Evolutionary conservation across 2,329 filamentous ascomycete genomes (phyloP).

Genomic region (Neonectria faginata): DNA sequence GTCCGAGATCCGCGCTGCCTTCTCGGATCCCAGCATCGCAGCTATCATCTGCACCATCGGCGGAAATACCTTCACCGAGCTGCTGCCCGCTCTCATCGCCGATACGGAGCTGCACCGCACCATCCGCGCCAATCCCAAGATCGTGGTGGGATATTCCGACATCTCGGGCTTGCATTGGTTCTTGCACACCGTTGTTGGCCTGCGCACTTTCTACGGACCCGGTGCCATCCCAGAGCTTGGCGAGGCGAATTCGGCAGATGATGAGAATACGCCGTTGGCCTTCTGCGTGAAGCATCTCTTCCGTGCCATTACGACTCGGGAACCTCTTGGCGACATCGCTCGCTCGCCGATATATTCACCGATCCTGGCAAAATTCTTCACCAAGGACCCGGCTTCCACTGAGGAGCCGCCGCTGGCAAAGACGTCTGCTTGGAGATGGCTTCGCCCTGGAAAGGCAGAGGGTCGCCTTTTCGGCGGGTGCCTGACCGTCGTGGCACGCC

Average conservation of each 20-base stretch:
- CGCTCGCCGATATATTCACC: conserved; percentile 50
- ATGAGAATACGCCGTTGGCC: conserved; percentile 44
- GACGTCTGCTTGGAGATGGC: conserved; percentile 52
- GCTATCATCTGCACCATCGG: conserved; percentile 56
- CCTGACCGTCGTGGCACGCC: conserved; percentile 54
- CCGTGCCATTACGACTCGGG: conserved; percentile 42
- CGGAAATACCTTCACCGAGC: conserved; percentile 54
- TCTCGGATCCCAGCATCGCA: conserved; percentile 50
- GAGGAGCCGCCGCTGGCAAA: conserved; percentile 46
- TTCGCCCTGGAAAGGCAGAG: conserved; percentile 50
- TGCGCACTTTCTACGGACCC: conserved; percentile 59
- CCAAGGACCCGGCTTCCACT: conserved; percentile 37
- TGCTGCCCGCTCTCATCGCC: conserved; percentile 52
- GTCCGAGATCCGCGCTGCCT: conserved; percentile 53
- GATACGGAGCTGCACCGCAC: conserved; percentile 50
- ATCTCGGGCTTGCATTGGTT: conserved; percentile 58
- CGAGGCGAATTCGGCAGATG: conserved; percentile 38
- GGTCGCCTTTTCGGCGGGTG: conserved; percentile 60
- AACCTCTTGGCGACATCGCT: conserved; percentile 48
- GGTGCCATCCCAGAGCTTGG: conserved; percentile 55
- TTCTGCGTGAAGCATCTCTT: conserved; percentile 51
- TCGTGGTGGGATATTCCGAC: conserved; percentile 57
- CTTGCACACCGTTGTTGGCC: conserved; percentile 51
- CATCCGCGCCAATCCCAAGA: conserved; percentile 54
- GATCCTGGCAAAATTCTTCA: conserved; percentile 35